A percentile compares a stretch with the other conserved stretches of the same genome.
Conservation (phyloP, 148 eudicot genomes). For the Chenopodium berlandieri region DNA sequence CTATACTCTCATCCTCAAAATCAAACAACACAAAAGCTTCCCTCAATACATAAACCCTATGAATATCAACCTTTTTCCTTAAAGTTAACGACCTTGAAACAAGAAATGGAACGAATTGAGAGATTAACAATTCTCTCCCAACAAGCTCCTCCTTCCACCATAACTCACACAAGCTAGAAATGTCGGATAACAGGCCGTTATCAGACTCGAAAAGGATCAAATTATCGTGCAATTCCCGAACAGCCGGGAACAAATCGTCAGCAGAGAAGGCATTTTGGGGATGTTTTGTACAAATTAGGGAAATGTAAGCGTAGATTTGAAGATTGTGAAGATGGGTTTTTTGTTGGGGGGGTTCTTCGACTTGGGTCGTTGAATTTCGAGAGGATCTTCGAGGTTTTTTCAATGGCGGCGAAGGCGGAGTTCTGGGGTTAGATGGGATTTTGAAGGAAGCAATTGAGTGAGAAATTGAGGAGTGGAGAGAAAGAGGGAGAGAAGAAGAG, state of each 20-base stretch:
- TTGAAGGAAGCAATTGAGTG: slow-evolving; percentile 50
- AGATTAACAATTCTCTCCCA: slow-evolving; percentile 67
- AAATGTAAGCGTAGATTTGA: slow-evolving; percentile 51
- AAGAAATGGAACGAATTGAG: slow-evolving; percentile 75
- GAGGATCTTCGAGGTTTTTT: slow-evolving; percentile 51
- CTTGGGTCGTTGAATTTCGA: slow-evolving; percentile 21
- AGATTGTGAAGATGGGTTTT: slow-evolving; percentile 36
- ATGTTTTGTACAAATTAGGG: slow-evolving; percentile 53
- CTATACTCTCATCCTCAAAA: slow-evolving; percentile 94
- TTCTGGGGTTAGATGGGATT: slow-evolving; percentile 25
- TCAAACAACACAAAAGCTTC: slow-evolving; percentile 80
- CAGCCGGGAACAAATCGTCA: slow-evolving; percentile 63
- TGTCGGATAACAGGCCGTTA: slow-evolving; percentile 50
- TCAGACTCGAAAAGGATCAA: slow-evolving; percentile 73
- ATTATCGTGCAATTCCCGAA: slow-evolving; percentile 67
- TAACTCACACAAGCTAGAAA: slow-evolving; percentile 71
- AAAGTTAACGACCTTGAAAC: slow-evolving; percentile 70
- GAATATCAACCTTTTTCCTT: slow-evolving; percentile 83
- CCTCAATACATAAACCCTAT: slow-evolving; percentile 63
- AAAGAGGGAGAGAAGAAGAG: slow-evolving; percentile 53
- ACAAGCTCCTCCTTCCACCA: slow-evolving; percentile 83
- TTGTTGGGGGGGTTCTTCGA: slow-evolving; percentile 25
- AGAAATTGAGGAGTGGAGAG: slow-evolving; percentile 55
- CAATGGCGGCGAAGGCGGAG: slow-evolving; percentile 42
- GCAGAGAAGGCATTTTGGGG: slow-evolving; percentile 53